Percentiles rank a stretch among this genome's conserved stretches.
These are phyloP conservation scores for Fomitopsis betulina DNA, from an alignment of 1,284 basidiomycete genomes.

Conservation along the genomic window DNA sequence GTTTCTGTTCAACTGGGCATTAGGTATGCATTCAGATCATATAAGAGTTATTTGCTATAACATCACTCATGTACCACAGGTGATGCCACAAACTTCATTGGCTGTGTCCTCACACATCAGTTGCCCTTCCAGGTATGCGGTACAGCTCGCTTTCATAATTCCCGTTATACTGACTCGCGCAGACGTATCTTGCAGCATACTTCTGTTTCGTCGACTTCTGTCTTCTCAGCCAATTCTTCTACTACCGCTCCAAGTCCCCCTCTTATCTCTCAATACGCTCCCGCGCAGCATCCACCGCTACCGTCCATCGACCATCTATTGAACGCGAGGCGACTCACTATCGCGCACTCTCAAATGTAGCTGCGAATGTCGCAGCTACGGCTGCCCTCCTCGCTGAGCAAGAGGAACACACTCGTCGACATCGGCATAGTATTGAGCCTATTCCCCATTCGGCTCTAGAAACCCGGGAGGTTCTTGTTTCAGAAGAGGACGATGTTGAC, in stretches of 20 bases:
- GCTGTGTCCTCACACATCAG: conserved; percentile 87
- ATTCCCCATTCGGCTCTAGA: conserved; percentile 16
- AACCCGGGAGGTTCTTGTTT: conserved; percentile 19
- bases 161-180: conserved; percentile 9
- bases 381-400: conserved; percentile 62
- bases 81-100: conserved; percentile 85
- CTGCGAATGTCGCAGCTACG: conserved; percentile 62
- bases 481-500: conserved; percentile 46
- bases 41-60: not conserved
- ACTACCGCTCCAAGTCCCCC: conserved; percentile 47
- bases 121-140: conserved; percentile 87
- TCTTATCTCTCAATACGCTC: conserved; percentile 36
- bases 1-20: conserved; percentile 87
- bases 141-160: not conserved
- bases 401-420: conserved; percentile 35
- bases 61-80: conserved; percentile 56
- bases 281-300: conserved; percentile 34
- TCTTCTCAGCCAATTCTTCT: conserved; percentile 74
- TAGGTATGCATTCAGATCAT: conserved; percentile 45
- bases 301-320: conserved; percentile 39
- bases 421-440: conserved; percentile 17
- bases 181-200: conserved; percentile 88
- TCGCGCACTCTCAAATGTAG: conserved; percentile 61
- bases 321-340: conserved; percentile 55
- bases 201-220: conserved; percentile 79